Conservation (phyloP, 202 grass and related monocot genomes). For the Brachypodium distachyon region DNA sequence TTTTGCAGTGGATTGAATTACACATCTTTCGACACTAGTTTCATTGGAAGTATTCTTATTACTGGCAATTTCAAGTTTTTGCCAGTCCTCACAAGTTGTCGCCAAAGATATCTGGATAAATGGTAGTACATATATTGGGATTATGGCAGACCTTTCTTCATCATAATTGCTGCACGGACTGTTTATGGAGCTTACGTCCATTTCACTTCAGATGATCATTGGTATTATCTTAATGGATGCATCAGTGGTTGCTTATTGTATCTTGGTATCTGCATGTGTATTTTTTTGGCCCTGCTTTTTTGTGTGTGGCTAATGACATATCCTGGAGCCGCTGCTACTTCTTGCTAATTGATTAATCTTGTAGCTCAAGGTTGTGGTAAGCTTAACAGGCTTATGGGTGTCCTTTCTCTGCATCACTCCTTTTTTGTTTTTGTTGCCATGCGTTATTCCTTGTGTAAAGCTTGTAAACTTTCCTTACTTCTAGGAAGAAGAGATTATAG, state of each 20-base stretch:
- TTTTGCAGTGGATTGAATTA: conserved; percentile 36
- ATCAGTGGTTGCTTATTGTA: conserved; percentile 35
- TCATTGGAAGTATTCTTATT: conserved; percentile 26
- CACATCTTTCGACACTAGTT: conserved; percentile 42
- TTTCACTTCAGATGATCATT: conserved; percentile 47
- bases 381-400: conserved; percentile 49
- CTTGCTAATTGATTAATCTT: conserved; percentile 59
- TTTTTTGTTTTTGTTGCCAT: conserved; percentile 7
- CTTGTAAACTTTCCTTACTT: conserved; percentile 25
- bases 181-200: conserved; percentile 21
- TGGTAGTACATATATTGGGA: conserved; percentile 31
- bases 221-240: conserved; percentile 33
- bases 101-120: conserved; percentile 42
- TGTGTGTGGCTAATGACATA: conserved; percentile 60
- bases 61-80: conserved; percentile 35
- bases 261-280: conserved; percentile 34
- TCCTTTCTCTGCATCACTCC: conserved; percentile 7
- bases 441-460: conserved; percentile 8
- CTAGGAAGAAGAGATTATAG: conserved; percentile 72
- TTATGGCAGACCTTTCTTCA: conserved; percentile 39
- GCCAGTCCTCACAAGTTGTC: conserved; percentile 14
- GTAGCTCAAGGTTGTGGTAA: conserved; percentile 66
- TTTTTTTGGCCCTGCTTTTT: conserved; percentile 43
- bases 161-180: conserved; percentile 34
- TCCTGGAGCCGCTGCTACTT: conserved; percentile 52